Base-by-base conservation (phyloP, 1,284 basidiomycete genomes). In the Puccinia horiana region DNA sequence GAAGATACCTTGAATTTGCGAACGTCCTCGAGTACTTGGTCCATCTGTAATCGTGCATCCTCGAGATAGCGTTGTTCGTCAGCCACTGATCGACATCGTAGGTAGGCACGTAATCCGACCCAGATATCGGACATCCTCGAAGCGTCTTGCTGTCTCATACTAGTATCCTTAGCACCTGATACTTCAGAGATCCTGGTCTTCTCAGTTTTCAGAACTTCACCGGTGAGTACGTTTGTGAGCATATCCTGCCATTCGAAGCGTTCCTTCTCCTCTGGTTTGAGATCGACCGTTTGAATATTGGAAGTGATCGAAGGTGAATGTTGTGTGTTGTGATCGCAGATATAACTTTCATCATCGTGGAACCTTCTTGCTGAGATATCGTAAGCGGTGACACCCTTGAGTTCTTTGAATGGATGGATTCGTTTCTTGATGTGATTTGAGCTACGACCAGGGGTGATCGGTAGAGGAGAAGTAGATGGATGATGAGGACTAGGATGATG, bases 201-300 rank as follows among this genome's bases (percentile, higher is more conserved):
- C 88, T 98, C 96, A 1, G 93, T 93, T 86, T 93, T 94, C 83
- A 98, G 90, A 8, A 98, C 95, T 85, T 98, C 95, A 20, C 96
- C 95, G 54, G 92, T 91, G 44, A 98, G 89, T 32, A 98, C 95
- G 54, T 94, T 96, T 12, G 93, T 91, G 56, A 98, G 90, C 92
- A 97, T 93, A 54, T 92, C 93, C 87, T 96, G 94, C 95, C 95
- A 98, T 87, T 96, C 95, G 69, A 96, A 88, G 40, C 95, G 90
- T 85, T 95, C 93, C 83, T 90, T 90, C 84, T 94, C 92, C 85
- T 93, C 92, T 65, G 90, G 84, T 42, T 72, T 47, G 20, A 81
- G 47, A 11, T 81, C 72, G 29, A 37, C 56, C 1, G n/a, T 5
- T 26, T 42, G 37, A 16, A 47, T n/a, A 32, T 79, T 40, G 26